Evolutionary conservation across 2,329 filamentous ascomycete species (phyloP), one percentile per base, ranked within the genome.

Genomic region (Fusarium multiceps): DNA sequence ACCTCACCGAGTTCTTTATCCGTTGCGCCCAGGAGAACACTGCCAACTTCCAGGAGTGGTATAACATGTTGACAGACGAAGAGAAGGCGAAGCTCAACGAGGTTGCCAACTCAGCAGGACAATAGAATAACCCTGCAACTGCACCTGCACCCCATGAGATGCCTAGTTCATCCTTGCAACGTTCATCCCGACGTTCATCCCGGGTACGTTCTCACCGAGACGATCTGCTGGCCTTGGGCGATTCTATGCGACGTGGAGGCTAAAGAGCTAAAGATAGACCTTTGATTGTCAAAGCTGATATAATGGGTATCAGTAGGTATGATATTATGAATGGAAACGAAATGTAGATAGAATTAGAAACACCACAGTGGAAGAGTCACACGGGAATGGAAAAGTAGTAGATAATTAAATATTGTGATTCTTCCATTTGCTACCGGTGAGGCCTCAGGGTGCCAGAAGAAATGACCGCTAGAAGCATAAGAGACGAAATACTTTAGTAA

Each of bases 1-100:
- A 93, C 78, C 83, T 98, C 48, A 86, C 89, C 2, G 89, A 94
- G 16, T 98, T 97, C 82, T 98, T 98, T 82, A 78, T 90, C 50
- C 77, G 79, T 14, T 86, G 86, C 12, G 86, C 84, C 13, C 82
- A 80, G n/a, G 87, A 89, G 62, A 86, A 89, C 70, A 80, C 85
- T 46, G 84, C 84, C 54, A 83, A 82, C 59, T 89, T 89, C 78
- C 82, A 85, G 73, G 80, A 84, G 18, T 89, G 87, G 86, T 89
- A 87, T 74, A 81, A 79, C 59, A 80, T 85, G 79, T 77, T 89
- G 45, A 84, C 80, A n/a, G 83, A 85, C 7, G 84, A 86, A 23
- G 87, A 89, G 77, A 85, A 87, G 78, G 74, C 74, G 10, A 89
- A 88, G 78, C 80, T 89, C 11, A 84, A 86, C 62, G 83, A 87